Evolutionary conservation across 352 stramenopile genomes (phyloP), one percentile per base, ranked within the genome.

Genomic region (Pythium volutum): DNA sequence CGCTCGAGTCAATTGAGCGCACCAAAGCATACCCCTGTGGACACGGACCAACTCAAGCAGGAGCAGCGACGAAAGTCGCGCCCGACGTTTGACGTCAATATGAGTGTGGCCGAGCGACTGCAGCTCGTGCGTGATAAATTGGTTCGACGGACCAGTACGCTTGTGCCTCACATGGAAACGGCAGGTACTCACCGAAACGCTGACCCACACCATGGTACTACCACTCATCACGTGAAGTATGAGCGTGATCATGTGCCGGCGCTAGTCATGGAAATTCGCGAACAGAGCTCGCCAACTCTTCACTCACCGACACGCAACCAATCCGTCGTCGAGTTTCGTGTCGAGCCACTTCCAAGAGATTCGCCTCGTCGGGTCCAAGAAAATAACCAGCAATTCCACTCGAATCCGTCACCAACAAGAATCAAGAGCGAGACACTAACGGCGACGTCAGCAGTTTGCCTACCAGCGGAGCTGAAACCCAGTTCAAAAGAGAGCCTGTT

Each of bases 71-170:
- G 78, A 26, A 89, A 88, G 26, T 87, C 78, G 26, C 62, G 82
- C 1, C 69, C 79, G 31, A 69, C 79, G 27, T 91, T 88, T 46
- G 69, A 91, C 20, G 46, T 62, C 0, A 81, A 80, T 11, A 87
- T 91, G 76, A 88, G 75, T 59, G 82, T 91, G 29, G 78, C 71
- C 0, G 82, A 91, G 50, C 55, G 73, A 10, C 52, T 89, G n/a
- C 64, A 85, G 41, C 70, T 91, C 16, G 70, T 75, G 20, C 70
- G 68, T 27, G 78, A 86, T 38, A 76, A 84, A 55, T 71, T 70
- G 1, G 56, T 79, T 36, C 68, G 77, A 18, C 60, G 77, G 1
- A 39, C 43, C 10, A 77, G 62, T 16, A 64, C 62, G 1, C 47
- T 63, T 2, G 33, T 41, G 16, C 18, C 59, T 15, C 59, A 66